A percentile compares a stretch with the other conserved stretches of the same genome.
Conservation (phyloP, 192 early-diverging fungal species). For the Cetraspora pellucida region DNA sequence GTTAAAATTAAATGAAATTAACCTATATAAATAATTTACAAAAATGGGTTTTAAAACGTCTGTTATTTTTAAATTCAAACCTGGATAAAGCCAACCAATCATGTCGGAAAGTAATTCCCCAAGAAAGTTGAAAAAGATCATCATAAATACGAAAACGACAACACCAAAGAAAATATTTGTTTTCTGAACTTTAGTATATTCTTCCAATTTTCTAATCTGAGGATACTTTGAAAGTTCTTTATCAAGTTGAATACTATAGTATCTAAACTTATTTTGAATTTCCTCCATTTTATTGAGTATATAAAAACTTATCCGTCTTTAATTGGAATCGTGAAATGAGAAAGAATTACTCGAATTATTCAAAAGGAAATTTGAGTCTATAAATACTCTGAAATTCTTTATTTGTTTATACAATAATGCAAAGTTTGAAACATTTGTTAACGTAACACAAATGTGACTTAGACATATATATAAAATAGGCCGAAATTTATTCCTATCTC, state of each 20-base stretch:
- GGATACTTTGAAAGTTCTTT: slow-evolving; percentile 72
- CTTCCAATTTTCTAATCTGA: slow-evolving; percentile 68
- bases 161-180: slow-evolving; percentile 73
- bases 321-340: no score
- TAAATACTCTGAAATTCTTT: no score
- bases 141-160: slow-evolving; percentile 60
- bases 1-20: slow-evolving; percentile 6
- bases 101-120: slow-evolving; percentile 79
- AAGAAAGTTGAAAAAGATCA: slow-evolving; percentile 91
- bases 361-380: no score
- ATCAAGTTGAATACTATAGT: slow-evolving; percentile 64
- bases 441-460: no score
- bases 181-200: slow-evolving; percentile 80
- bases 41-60: not conserved
- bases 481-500: no score
- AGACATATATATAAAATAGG: no score
- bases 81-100: slow-evolving; percentile 92
- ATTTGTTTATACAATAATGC: no score
- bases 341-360: no score
- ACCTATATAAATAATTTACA: not conserved
- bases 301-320: no score
- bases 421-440: no score
- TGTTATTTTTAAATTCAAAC: slow-evolving; percentile 36
- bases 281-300: not conserved
- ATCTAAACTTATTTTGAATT: slow-evolving; percentile 20